Base-by-base conservation (phyloP, 306 rosid species). In the barrel medic (Medicago truncatula) region DNA sequence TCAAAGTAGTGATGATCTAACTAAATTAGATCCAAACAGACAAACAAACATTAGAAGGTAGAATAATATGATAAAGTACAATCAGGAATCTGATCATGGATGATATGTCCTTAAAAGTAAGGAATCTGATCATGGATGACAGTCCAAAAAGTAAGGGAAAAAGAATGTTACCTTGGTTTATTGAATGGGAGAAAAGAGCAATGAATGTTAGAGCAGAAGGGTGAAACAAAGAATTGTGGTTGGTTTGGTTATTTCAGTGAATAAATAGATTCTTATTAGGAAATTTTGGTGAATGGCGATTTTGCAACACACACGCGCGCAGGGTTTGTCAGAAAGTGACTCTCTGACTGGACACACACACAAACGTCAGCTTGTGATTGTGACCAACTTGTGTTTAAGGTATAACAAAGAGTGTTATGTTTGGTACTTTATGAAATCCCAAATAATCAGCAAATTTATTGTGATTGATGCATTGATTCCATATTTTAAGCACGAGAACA, bases 151-250 rank as follows among this genome's bases (percentile, higher is more conserved):
- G 8, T 47, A 18, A 9, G 17, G 13, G 8, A 56, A 57, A 0
- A 14, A 25, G 66, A 59, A 25, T 14, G 70, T 69, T 80, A 83
- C 89, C 67, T 43, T 70, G 73, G 11, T 73, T 40, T 59, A 59
- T 59, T 8, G 65, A 59, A 54, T 4, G 18, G 28, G 25, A 70
- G 4, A 63, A 61, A 56, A 43, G 15, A 36, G 53, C 16, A 69
- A 43, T 15, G 50, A 8, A 18, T 49, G 31, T 28, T 0, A 20
- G 5, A 39, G 61, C 11, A 60, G 14, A 17, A 4, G 4, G 60
- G 58, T 73, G 58, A 28, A 60, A 60, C 20, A 28, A 28, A 38
- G 70, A 17, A 34, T 52, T 61, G 73, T 7, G 41, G 38, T n/a
- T 52, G 9, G 4, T 28, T 28, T 28, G 31, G 31, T 52, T 7